Percentiles rank a stretch among this genome's conserved stretches.
phyloP scores from a whole-genome alignment of 257 asterid genomes.

The Capsicum pubescens region DNA sequence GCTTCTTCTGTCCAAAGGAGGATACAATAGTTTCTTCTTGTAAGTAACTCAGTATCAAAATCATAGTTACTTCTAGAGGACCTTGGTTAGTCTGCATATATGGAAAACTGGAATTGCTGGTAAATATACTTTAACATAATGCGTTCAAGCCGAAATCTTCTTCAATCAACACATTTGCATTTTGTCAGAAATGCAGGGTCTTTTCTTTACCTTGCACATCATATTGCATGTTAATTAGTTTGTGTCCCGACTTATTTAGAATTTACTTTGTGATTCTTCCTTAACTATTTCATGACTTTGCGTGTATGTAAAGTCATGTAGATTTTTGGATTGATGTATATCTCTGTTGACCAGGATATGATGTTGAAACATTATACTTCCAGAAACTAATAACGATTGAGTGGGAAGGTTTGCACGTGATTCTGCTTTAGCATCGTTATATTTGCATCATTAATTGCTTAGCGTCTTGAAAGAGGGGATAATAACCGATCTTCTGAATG shows the following conservation, averaged over 20 bases:
- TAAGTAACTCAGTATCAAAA: not conserved
- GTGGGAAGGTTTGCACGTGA: conserved; percentile 12
- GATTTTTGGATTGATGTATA: conserved; percentile 3
- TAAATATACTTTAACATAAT: no score
- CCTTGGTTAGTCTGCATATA: no score
- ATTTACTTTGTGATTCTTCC: not conserved
- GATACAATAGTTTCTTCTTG: not conserved
- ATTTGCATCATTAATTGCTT: conserved; percentile 10
- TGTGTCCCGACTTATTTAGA: not conserved
- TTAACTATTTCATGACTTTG: conserved; percentile 3
- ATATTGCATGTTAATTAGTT: not conserved
- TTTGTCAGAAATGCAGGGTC: conserved; percentile 12
- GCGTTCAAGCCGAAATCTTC: no score
- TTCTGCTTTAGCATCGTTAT: conserved; percentile 1
- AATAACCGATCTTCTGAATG: not conserved
- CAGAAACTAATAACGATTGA: conserved; percentile 12
- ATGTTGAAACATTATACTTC: not conserved
- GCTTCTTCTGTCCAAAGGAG: not conserved
- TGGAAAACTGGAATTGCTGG: no score
- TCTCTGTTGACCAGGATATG: conserved; percentile 14
- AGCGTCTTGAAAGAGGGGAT: not conserved
- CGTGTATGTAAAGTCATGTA: not conserved
- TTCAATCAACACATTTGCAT: no score
- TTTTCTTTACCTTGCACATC: conserved; percentile 21
- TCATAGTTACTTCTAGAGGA: not conserved